These are phyloP conservation scores for Blastomyces parvus DNA, from an alignment of 2,329 filamentous ascomycete genomes.

Conservation along the genomic window DNA sequence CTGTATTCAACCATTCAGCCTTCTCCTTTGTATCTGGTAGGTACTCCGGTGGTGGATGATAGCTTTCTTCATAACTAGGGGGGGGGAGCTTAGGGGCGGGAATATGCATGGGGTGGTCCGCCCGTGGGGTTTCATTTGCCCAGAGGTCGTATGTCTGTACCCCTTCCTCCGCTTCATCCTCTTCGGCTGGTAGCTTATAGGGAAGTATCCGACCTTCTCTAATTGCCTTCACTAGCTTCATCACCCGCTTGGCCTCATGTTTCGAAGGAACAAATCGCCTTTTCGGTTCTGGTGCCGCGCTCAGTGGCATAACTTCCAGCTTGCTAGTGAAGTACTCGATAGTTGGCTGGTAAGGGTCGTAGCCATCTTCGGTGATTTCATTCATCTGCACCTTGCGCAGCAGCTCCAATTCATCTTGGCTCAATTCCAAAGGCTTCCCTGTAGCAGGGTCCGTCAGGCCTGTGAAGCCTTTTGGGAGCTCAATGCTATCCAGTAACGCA, in stretches of 20 bases:
- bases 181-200: conserved; percentile 67
- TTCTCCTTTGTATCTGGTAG: conserved; percentile 77
- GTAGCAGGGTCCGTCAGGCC: conserved; percentile 89
- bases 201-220: conserved; percentile 88
- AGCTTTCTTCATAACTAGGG: conserved; percentile 89
- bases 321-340: conserved; percentile 90
- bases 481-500: conserved; percentile 88
- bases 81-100: conserved; percentile 88
- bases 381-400: conserved; percentile 82
- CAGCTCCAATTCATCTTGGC: conserved; percentile 77
- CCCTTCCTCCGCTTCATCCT: conserved; percentile 62
- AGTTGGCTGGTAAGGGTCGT: conserved; percentile 88
- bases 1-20: conserved; percentile 66
- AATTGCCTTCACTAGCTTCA: conserved; percentile 95
- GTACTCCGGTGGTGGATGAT: conserved; percentile 93
- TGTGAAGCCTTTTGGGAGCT: conserved; percentile 94
- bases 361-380: conserved; percentile 75
- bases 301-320: conserved; percentile 87
- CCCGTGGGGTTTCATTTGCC: conserved; percentile 78
- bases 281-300: conserved; percentile 90
- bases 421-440: conserved; percentile 83
- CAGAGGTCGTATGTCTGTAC: conserved; percentile 78
- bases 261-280: conserved; percentile 92
- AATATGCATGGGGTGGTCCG: conserved; percentile 86
- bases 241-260: conserved; percentile 89